A percentile compares a stretch with the other conserved stretches of the same genome.
These are phyloP conservation scores for Triangularia verruculosa DNA, from an alignment of 2,329 filamentous ascomycete species.

Conservation along the genomic window DNA sequence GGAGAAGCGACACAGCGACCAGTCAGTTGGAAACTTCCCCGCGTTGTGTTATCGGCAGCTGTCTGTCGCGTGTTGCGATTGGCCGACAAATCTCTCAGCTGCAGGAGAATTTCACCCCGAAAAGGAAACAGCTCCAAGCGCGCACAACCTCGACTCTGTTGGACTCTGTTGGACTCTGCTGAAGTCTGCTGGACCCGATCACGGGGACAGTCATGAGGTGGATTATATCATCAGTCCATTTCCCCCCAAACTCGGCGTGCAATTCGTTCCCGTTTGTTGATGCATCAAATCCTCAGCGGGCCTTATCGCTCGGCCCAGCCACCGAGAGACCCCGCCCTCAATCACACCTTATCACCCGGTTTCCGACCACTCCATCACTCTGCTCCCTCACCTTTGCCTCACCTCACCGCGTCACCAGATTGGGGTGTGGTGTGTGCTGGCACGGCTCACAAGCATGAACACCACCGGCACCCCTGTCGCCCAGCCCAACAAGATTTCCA, in stretches of 20 bases:
- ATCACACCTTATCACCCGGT: not conserved
- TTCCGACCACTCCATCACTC: not conserved
- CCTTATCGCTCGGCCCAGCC: not conserved
- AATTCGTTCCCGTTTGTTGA: not conserved
- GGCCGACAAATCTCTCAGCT: not conserved
- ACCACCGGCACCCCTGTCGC: too few relatives aligned
- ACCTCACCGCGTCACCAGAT: not conserved
- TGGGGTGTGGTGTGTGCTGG: not conserved
- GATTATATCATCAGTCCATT: not conserved
- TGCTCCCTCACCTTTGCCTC: not conserved
- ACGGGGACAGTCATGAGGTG: not conserved
- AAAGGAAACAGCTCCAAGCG: not conserved
- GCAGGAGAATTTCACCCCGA: not conserved
- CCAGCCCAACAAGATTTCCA: not conserved
- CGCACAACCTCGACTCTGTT: not conserved
- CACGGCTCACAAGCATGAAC: not conserved
- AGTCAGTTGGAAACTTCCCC: not conserved
- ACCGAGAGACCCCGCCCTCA: not conserved
- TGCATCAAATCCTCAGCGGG: not conserved
- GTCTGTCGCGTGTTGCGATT: not conserved
- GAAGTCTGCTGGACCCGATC: not conserved
- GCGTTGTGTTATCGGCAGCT: not conserved
- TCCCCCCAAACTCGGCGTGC: not conserved
- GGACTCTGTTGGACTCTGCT: not conserved
- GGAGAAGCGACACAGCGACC: not conserved